phyloP scores from a whole-genome alignment of 2,329 filamentous ascomycete species.

The Colletotrichum musicola region DNA sequence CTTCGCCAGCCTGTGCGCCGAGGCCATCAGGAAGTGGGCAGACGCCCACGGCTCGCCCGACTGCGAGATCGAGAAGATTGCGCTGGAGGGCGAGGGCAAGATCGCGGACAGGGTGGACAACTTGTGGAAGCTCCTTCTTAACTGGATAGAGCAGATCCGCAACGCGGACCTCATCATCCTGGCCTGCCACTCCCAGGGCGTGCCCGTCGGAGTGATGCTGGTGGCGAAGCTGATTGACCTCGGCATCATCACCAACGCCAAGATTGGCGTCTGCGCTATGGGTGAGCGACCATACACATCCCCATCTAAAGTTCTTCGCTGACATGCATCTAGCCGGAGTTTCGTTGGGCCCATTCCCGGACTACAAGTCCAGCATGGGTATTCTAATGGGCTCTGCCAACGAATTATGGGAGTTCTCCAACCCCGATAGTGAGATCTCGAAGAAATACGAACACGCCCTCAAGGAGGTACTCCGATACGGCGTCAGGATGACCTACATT shows the following conservation, averaged over 20 bases:
- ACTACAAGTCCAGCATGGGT: conserved; percentile 88
- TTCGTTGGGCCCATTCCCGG: conserved; percentile 90
- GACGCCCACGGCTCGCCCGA: conserved; percentile 78
- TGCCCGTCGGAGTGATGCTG: conserved; percentile 93
- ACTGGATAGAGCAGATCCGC: conserved; percentile 93
- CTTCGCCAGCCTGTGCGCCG: conserved; percentile 89
- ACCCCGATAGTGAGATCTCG: conserved; percentile 84
- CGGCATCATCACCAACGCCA: conserved; percentile 81
- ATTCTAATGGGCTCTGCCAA: conserved; percentile 91
- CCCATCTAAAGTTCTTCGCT: neutral
- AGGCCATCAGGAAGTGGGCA: conserved; percentile 87
- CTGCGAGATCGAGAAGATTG: conserved; percentile 90
- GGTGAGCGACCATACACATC: conserved; percentile 50
- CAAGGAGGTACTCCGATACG: conserved; percentile 79
- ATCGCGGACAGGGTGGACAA: conserved; percentile 91
- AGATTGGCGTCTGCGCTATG: conserved; percentile 88
- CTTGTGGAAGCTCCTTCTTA: conserved; percentile 92
- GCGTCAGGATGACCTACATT: conserved; percentile 86
- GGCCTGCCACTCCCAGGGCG: conserved; percentile 96
- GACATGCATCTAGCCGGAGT: conserved; percentile 75
- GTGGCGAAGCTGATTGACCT: conserved; percentile 93
- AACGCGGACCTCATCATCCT: conserved; percentile 90
- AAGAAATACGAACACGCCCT: conserved; percentile 84
- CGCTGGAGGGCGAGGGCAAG: conserved; percentile 93
- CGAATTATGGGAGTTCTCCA: conserved; percentile 94